These are phyloP conservation scores for Saccharomyces hybrid DNA, from an alignment of 1,139 yeast genomes.

Conservation along the genomic window DNA sequence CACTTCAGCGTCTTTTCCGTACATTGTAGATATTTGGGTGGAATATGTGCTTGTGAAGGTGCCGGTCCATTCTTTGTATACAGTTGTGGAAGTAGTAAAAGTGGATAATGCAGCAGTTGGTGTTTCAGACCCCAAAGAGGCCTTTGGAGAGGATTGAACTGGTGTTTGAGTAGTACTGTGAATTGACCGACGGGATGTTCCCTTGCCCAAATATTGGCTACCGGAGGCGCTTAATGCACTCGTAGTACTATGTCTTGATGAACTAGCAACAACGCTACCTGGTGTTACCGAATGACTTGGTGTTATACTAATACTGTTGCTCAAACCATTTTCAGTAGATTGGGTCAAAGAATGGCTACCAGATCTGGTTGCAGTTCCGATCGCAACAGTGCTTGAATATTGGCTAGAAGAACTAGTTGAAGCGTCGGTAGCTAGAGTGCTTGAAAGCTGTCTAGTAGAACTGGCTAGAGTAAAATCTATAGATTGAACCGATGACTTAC, in stretches of 20 bases:
- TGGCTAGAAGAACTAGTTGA: background rate
- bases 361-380: background rate
- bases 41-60: conserved; percentile 1
- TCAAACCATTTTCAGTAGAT: background rate
- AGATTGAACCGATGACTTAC: background rate
- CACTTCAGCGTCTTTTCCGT: background rate
- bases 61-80: conserved; percentile 43
- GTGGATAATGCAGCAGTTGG: background rate
- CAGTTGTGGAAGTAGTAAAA: background rate
- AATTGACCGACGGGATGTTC: background rate
- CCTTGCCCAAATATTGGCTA: background rate
- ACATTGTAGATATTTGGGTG: background rate
- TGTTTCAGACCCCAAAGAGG: background rate
- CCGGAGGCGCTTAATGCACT: background rate
- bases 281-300: background rate
- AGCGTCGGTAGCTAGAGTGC: no score
- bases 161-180: background rate
- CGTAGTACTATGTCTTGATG: background rate
- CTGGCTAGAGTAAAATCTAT: background rate
- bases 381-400: background rate
- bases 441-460: background rate
- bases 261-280: background rate
- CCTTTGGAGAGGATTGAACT: background rate
- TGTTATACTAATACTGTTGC: background rate
- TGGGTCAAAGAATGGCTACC: background rate